phyloP scores from a whole-genome alignment of 805 yeast species.

The Suhomyces pyralidae region DNA sequence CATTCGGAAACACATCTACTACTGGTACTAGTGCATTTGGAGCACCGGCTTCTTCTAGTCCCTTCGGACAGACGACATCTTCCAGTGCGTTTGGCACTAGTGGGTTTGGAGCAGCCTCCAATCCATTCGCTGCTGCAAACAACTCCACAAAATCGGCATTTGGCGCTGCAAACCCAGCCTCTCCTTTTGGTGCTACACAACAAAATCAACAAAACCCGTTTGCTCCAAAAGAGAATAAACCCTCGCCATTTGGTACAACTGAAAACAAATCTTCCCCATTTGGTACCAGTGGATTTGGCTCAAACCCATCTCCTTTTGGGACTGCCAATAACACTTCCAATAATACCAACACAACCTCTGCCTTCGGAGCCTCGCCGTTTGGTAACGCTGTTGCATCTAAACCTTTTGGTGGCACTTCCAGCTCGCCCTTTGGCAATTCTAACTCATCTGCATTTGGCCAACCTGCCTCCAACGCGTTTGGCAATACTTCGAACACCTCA shows the following conservation, averaged over 20 bases:
- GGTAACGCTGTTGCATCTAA: slow-evolving; percentile 9
- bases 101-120: background rate
- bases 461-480: slow-evolving; percentile 12
- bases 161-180: slow-evolving; percentile 3
- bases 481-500: slow-evolving; percentile 5
- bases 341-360: background rate
- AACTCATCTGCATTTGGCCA: slow-evolving; percentile 13
- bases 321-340: background rate
- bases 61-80: slow-evolving; percentile 1
- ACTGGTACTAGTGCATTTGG: background rate
- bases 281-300: slow-evolving; percentile 1
- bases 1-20: background rate
- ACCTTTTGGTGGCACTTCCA: slow-evolving; percentile 6
- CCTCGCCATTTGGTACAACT: slow-evolving; percentile 7
- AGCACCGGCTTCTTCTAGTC: background rate
- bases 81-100: slow-evolving; percentile 7
- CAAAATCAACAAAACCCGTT: slow-evolving; percentile 12
- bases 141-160: slow-evolving; percentile 7
- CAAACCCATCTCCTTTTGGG: background rate
- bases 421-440: slow-evolving; percentile 14
- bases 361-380: slow-evolving; percentile 6
- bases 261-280: slow-evolving; percentile 2
- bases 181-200: slow-evolving; percentile 8
- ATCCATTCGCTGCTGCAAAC: slow-evolving; percentile 8
- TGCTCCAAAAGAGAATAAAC: slow-evolving; percentile 8